Evolutionary conservation across 257 asterid species (phyloP), one percentile per base, ranked within the genome.

Genomic region (Solanum tarapatanum): DNA sequence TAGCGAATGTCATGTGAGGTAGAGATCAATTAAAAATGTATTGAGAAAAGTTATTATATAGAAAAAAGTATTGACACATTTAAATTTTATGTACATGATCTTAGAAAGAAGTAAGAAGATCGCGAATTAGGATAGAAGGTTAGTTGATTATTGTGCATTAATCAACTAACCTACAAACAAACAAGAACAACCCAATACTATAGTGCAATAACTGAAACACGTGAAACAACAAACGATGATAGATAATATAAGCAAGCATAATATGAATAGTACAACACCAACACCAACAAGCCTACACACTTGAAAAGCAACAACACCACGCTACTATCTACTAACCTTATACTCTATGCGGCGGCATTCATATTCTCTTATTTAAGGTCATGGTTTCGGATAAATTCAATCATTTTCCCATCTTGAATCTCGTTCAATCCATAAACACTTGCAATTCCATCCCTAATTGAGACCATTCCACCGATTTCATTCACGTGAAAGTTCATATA

Each of bases 331-430:
- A 19, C 11, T 58, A 58, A 58, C 11, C 2, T 19, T 19, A 2
- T 19, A 55, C 24, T 55, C 11, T 19, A 7, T 4, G 2, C 10
- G 2, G 0, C 66, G 1, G 0, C 1, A 23, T 55, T 4, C 24
- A 19, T 19, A 55, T 0, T 10, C 1, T 19, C 11, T 19, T 58
- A 58, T 58, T 19, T 19, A 55, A 55, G 64, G 4, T 19, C 2
- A 19, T 7, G 10, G 4, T 55, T 1, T 19, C 66, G 1, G 2
- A 1, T 0, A 55, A 55, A 55, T 55, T 55, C 9, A 55, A 55
- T 55, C 1, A 55, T 17, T 55, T 0, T 0, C 2, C 3, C 1
- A 55, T 7, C 10, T 55, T 55, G 23, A 55, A 6, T 55, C n/a
- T 55, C 11, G 0, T 55, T 17, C 4, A 55, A 55, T 55, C 10